Conservation (phyloP, 139 green algal species). For the Protoeuglena noctilucae region DNA sequence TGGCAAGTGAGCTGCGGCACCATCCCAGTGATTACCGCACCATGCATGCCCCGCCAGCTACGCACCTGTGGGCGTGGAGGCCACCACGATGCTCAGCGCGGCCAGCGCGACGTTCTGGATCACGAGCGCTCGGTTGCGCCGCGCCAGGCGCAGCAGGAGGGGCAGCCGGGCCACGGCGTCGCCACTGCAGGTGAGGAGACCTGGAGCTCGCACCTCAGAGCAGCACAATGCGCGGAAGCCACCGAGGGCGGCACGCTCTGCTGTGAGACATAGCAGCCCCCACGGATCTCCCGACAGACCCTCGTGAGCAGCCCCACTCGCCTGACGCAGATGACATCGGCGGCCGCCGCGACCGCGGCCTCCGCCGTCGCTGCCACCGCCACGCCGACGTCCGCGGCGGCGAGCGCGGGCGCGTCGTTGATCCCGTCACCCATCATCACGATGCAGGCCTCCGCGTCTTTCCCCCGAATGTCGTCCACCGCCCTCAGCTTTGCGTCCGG, state of each 20-base stretch:
- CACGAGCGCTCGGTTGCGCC: slow-evolving; percentile 26
- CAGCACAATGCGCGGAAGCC: background rate
- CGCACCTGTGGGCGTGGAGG: too few species aligned
- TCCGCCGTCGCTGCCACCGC: slow-evolving; percentile 37
- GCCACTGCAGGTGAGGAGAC: too few species aligned
- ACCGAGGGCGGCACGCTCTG: too few species aligned
- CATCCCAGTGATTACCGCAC: too few species aligned
- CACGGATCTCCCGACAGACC: too few species aligned
- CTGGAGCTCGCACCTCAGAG: background rate
- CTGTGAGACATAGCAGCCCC: too few species aligned
- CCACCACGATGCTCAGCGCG: slow-evolving; percentile 36
- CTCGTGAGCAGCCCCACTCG: too few species aligned
- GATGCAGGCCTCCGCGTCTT: slow-evolving; percentile 16
- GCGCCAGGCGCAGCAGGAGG: slow-evolving; percentile 42
- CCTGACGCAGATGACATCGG: slow-evolving; percentile 61
- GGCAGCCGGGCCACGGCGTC: slow-evolving; percentile 53
- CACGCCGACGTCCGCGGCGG: slow-evolving; percentile 46
- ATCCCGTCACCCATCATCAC: slow-evolving; percentile 70
- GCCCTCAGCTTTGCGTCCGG: slow-evolving; percentile 55
- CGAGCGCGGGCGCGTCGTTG: slow-evolving; percentile 58
- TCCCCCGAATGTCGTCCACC: slow-evolving; percentile 12
- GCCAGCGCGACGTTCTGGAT: slow-evolving; percentile 69
- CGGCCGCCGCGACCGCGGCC: slow-evolving; percentile 50
- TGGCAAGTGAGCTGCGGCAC: too few species aligned
- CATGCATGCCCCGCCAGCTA: too few species aligned